Conservation (phyloP, 2,329 filamentous ascomycete species). For the Leptographium wingfieldii region DNA sequence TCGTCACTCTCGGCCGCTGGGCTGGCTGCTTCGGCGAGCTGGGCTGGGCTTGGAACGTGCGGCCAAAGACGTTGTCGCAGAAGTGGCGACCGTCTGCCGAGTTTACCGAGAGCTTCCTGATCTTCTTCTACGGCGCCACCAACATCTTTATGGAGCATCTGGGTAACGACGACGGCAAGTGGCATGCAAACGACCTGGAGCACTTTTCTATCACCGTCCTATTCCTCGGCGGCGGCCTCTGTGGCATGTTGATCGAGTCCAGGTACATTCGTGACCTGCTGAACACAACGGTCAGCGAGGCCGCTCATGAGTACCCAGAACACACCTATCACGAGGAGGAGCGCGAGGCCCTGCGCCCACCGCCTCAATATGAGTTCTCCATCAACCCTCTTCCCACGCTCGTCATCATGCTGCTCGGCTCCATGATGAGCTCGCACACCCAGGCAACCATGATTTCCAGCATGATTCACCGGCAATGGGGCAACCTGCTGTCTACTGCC, state of each 20-base stretch:
- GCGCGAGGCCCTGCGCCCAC: conserved; percentile 39
- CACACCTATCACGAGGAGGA: conserved; percentile 29
- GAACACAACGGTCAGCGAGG: conserved; percentile 35
- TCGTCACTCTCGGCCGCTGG: conserved; percentile 80
- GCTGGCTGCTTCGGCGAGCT: conserved; percentile 80
- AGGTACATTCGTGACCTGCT: conserved; percentile 53
- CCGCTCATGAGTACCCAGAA: conserved; percentile 18
- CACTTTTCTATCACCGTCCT: conserved; percentile 87
- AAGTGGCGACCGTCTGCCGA: conserved; percentile 70
- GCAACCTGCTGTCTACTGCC: conserved; percentile 68
- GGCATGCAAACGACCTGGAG: conserved; percentile 72
- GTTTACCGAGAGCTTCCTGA: conserved; percentile 79
- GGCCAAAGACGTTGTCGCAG: conserved; percentile 43
- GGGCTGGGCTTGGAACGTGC: conserved; percentile 92
- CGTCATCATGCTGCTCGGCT: conserved; percentile 73
- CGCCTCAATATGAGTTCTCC: conserved; percentile 58
- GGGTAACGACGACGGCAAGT: conserved; percentile 52
- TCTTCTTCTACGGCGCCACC: conserved; percentile 77
- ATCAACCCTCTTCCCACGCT: conserved; percentile 82
- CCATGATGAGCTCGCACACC: conserved; percentile 93
- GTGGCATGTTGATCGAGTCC: conserved; percentile 76
- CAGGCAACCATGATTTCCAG: conserved; percentile 72
- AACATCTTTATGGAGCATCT: conserved; percentile 93
- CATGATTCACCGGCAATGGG: conserved; percentile 94
- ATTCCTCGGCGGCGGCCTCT: conserved; percentile 80